Evolutionary conservation across 768 basidiomycete genomes (phyloP).

Genomic region (Tulasnella calospora): DNA sequence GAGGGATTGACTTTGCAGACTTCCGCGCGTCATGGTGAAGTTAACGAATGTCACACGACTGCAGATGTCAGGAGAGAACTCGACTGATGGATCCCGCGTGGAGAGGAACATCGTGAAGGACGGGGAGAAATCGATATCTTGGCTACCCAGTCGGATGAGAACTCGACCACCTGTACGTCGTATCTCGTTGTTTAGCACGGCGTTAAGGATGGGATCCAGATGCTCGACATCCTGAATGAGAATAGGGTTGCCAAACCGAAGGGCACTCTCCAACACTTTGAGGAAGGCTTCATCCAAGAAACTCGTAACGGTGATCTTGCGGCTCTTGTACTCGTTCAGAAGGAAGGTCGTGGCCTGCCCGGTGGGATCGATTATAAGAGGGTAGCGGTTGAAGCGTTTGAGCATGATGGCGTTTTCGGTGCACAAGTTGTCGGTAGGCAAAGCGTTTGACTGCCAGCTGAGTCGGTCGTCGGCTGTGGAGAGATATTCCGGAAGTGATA

Average conservation of each 20-base stretch:
- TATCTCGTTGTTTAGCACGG: slow-evolving; percentile 95
- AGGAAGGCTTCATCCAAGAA: slow-evolving; percentile 99
- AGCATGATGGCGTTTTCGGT: slow-evolving; percentile 99
- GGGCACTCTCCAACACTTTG: slow-evolving; percentile 96
- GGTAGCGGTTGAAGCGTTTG: slow-evolving; percentile 95
- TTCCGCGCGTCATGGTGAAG: slow-evolving; percentile 98
- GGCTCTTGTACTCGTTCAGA: slow-evolving; percentile 88
- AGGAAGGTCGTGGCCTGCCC: slow-evolving; percentile 95
- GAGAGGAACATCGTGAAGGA: slow-evolving; percentile 99
- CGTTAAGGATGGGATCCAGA: slow-evolving; percentile 94
- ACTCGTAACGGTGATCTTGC: slow-evolving; percentile 96
- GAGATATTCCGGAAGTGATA: slow-evolving; percentile 90
- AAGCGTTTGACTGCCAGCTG: slow-evolving; percentile 89
- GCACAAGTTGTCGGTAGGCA: slow-evolving; percentile 94
- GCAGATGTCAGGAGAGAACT: slow-evolving; percentile 98
- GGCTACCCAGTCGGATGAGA: slow-evolving; percentile 90
- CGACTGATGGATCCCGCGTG: slow-evolving; percentile 92
- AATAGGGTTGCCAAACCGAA: slow-evolving; percentile 95
- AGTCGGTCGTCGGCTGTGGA: slow-evolving; percentile 96
- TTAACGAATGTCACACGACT: slow-evolving; percentile 94
- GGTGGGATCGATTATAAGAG: slow-evolving; percentile 95
- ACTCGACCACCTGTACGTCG: slow-evolving; percentile 95
- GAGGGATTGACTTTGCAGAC: slow-evolving; percentile 95
- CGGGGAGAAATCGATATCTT: slow-evolving; percentile 99
- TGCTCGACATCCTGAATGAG: slow-evolving; percentile 98